These are phyloP conservation scores for Psilocybe sp. DNA, from an alignment of 768 basidiomycete genomes.

Conservation along the genomic window DNA sequence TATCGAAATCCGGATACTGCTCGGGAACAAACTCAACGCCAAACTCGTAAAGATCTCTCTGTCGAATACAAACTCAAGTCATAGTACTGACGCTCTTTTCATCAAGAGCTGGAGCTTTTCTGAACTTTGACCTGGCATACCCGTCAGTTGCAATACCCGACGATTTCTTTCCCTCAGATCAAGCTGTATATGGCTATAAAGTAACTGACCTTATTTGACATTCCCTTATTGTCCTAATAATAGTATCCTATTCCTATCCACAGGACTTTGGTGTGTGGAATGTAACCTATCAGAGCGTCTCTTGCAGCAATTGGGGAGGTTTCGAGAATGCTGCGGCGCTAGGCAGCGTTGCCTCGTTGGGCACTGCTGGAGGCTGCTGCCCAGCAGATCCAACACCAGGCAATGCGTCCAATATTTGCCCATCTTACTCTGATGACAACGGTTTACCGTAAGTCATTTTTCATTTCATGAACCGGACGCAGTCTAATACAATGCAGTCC, in stretches of 20 bases:
- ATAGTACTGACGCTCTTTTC: background rate
- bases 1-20: constrained; percentile 65
- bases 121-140: constrained; percentile 84
- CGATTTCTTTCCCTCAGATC: constrained; percentile 75
- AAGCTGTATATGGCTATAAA: constrained; percentile 58
- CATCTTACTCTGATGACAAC: constrained; percentile 68
- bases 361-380: constrained; percentile 58
- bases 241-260: background rate
- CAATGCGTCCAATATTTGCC: constrained; percentile 51
- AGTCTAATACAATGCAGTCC: background rate
- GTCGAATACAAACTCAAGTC: background rate
- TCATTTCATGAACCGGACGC: background rate
- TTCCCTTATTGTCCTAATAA: background rate
- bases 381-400: constrained; percentile 62
- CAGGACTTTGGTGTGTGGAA: constrained; percentile 91
- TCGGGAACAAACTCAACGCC: constrained; percentile 57
- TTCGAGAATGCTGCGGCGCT: constrained; percentile 55
- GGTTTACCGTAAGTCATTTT: constrained; percentile 54
- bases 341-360: constrained; percentile 62
- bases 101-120: constrained; percentile 57
- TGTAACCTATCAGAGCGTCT: constrained; percentile 62
- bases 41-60: constrained; percentile 50
- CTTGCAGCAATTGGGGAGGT: constrained; percentile 70
- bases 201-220: constrained; percentile 18
- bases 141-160: constrained; percentile 69